Evolutionary conservation across 495 filamentous ascomycete species (phyloP).

Genomic region (Xylaria intraflava): DNA sequence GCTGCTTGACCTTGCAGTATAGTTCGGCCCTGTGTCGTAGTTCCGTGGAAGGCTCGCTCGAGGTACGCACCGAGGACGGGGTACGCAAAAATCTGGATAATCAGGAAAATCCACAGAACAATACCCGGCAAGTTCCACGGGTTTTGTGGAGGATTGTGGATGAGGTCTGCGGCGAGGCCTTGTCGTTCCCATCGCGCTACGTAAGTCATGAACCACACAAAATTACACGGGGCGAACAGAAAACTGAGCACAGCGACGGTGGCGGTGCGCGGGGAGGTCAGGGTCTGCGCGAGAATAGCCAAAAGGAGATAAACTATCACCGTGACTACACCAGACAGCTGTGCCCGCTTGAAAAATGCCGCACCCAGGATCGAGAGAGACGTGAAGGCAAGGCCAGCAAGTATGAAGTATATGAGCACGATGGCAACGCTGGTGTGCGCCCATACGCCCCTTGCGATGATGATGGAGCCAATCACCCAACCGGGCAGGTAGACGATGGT

Average conservation of each 20-base stretch:
- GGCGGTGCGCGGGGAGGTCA: slow-evolving; percentile 48
- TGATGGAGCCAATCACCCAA: slow-evolving; percentile 62
- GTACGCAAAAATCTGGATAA: slow-evolving; percentile 67
- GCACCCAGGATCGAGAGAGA: slow-evolving; percentile 66
- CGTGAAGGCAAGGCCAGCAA: slow-evolving; percentile 56
- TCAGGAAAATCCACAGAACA: slow-evolving; percentile 59
- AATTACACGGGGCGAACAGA: slow-evolving; percentile 72
- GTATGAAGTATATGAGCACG: slow-evolving; percentile 55
- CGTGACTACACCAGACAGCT: slow-evolving; percentile 65
- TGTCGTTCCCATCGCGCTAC: slow-evolving; percentile 62
- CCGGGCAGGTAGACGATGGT: slow-evolving; percentile 59
- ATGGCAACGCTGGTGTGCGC: slow-evolving; percentile 51
- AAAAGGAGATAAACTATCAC: slow-evolving; percentile 60
- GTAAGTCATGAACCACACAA: slow-evolving; percentile 61
- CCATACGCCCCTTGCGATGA: slow-evolving; percentile 57
- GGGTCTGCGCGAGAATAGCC: slow-evolving; percentile 62
- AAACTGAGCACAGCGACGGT: slow-evolving; percentile 57
- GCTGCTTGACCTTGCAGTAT: slow-evolving; percentile 36
- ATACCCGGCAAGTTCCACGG: slow-evolving; percentile 59
- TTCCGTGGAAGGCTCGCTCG: slow-evolving; percentile 70
- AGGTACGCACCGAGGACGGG: slow-evolving; percentile 63
- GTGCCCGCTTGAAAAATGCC: slow-evolving; percentile 68
- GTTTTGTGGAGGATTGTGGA: slow-evolving; percentile 50
- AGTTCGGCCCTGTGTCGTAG: slow-evolving; percentile 54
- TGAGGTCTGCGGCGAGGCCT: slow-evolving; percentile 47